Percentiles rank a stretch among this genome's conserved stretches.
These are phyloP conservation scores for Carex parvula DNA, from an alignment of 176 grass and related monocot species.

Conservation along the genomic window DNA sequence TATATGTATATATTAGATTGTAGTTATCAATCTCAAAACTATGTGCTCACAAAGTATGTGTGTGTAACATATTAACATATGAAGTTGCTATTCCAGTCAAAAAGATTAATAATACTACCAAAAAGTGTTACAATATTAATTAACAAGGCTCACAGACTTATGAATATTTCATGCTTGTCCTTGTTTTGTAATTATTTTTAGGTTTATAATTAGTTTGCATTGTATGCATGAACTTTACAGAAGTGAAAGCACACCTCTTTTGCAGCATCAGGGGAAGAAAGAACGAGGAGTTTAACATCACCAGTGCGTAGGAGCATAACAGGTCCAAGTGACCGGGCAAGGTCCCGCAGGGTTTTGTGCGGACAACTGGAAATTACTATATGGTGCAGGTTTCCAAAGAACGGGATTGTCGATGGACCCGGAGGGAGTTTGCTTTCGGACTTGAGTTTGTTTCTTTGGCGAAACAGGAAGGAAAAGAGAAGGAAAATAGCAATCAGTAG, in stretches of 20 bases:
- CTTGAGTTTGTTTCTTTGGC: background rate
- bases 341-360: slow-evolving; percentile 28
- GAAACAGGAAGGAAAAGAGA: slow-evolving; percentile 8
- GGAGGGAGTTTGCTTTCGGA: slow-evolving; percentile 26
- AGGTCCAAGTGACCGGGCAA: slow-evolving; percentile 25
- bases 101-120: background rate
- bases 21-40: background rate
- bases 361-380: slow-evolving; percentile 7
- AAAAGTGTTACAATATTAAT: background rate
- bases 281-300: slow-evolving; percentile 25
- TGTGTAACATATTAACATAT: background rate
- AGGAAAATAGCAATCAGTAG: background rate
- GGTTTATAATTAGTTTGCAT: background rate
- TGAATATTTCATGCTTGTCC: background rate
- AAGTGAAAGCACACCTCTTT: background rate
- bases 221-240: background rate
- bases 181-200: background rate
- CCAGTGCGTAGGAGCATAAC: slow-evolving; percentile 34
- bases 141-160: background rate
- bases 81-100: background rate
- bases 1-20: background rate
- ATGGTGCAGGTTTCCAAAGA: slow-evolving; percentile 48
- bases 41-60: background rate
- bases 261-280: slow-evolving; percentile 28
- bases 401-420: slow-evolving; percentile 33